Base-by-base conservation (phyloP, 306 rosid genomes). In the Oemleria cerasiformis region DNA sequence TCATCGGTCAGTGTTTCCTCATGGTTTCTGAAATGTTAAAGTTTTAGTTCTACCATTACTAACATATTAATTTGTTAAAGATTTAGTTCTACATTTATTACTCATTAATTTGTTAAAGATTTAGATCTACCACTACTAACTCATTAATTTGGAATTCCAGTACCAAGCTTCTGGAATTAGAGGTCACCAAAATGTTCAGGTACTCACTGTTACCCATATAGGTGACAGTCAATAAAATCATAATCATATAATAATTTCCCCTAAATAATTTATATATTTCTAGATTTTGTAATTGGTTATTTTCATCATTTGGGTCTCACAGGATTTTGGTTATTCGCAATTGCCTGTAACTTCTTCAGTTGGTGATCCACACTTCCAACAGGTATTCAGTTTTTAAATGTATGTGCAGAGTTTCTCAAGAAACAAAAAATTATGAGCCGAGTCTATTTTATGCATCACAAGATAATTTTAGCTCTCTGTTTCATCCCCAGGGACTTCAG, bases 101-200 rank as follows among this genome's bases (percentile, higher is more conserved):
- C 3, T 2, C 36, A 2, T 30, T 30, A 30, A 1, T 30, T 30
- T 19, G 16, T 61, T 42, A 25, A 34, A 12, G 21, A 54, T 64
- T 59, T 56, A 34, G 51, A 48, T 67, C 19, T 48, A 30, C 36
- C 36, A 30, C 36, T 4, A 30, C 70, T 73, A 56, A 77, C 83
- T 65, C 51, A 20, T 75, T 23, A 36, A 56, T 83, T 55, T 65
- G 70, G 61, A 68, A 72, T 84, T 78, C 41, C 86, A 86, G 85
- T 92, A 81, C 77, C 93, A 83, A 84, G 79, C 77, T 71, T 82
- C 86, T 59, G 93, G 90, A 75, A 83, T 44, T 66, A n/a, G 80
- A 16, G 78, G 86, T 59, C 93, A 80, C 63, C 93, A 87, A 76
- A 87, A 79, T 80, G 68, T 66, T 62, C 93, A 85, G 93, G 96